Base-by-base conservation (phyloP, 2,329 filamentous ascomycete species). In the Pseudocercospora fijiensis region DNA sequence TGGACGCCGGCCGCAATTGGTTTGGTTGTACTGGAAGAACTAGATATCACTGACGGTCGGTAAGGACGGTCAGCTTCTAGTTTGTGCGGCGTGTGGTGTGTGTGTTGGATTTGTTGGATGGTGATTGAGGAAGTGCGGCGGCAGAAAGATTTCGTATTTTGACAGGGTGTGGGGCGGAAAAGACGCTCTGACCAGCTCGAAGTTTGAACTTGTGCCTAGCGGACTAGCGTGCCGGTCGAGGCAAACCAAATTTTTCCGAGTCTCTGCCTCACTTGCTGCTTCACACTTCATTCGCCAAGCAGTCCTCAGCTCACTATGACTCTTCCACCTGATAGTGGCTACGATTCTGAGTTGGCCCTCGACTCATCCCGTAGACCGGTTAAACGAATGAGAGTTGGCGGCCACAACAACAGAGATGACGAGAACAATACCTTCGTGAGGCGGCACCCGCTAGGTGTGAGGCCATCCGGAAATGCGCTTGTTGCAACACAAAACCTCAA, bases 401-500 rank as follows among this genome's bases (percentile, higher is more conserved):
- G 55, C 52, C 41, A 55, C 60, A 47, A 45, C 11, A 13, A 57
- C 55, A 43, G 24, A 57, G 37, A 43, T 18, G 61, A 63, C 27
- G 66, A 62, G 74, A 78, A 82, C 68, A 74, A 74, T 70, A 72
- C 63, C 28, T 76, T 80, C 70, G 85, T 96, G 59, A 89, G 90
- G 57, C 82, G 83, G 43, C 94, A 98, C 80, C 92, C 92, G 41
- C 81, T 96, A 53, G 90, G 90, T 30, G 83, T 98, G 68, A 95
- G 92, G 74, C 94, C 95, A 1, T 84, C 90, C 65, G 95, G 94
- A 41, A 98, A 99, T 80, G 88, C 88, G 56, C 84, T 94, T 49
- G 86, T 87, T 20, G 82, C 86, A 11, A 82, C 81, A 2, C 82
- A 82, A 61, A 90, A 90, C 78, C 85, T 92, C 55, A 90, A 91